Conservation (phyloP, 1,139 yeast genomes). For the Nakaseomyces nivariensis region DNA sequence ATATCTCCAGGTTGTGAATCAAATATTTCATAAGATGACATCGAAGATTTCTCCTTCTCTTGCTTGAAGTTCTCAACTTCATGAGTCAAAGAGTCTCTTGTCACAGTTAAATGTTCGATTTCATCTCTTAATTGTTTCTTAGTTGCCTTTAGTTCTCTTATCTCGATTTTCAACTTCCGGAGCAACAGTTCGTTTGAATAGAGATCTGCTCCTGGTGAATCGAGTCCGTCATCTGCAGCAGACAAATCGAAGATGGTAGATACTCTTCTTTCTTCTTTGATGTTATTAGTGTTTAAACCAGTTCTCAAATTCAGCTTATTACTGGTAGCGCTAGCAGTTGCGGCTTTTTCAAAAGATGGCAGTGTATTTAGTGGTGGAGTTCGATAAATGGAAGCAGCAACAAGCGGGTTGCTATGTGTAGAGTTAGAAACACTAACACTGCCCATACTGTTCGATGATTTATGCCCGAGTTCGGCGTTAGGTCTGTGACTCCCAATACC, state of each 20-base stretch:
- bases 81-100: slow-evolving; percentile 26
- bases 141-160: slow-evolving; percentile 26
- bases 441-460: slow-evolving; percentile 1
- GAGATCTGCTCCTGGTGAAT: not conserved
- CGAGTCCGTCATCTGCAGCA: not conserved
- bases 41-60: slow-evolving; percentile 11
- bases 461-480: not conserved
- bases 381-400: not conserved
- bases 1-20: not conserved
- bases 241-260: not conserved
- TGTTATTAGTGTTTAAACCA: not conserved
- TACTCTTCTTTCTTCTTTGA: not conserved
- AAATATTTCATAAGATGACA: slow-evolving; percentile 6
- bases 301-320: not conserved
- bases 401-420: not conserved
- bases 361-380: not conserved
- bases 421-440: not conserved
- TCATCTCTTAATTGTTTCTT: slow-evolving; percentile 19
- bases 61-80: slow-evolving; percentile 29
- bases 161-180: slow-evolving; percentile 29
- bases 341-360: not conserved
- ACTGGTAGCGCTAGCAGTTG: not conserved
- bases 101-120: slow-evolving; percentile 17
- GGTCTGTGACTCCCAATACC: not conserved
- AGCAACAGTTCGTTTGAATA: slow-evolving; percentile 23